Base-by-base conservation (phyloP, 768 basidiomycete species). In the Clavulina sp. region DNA sequence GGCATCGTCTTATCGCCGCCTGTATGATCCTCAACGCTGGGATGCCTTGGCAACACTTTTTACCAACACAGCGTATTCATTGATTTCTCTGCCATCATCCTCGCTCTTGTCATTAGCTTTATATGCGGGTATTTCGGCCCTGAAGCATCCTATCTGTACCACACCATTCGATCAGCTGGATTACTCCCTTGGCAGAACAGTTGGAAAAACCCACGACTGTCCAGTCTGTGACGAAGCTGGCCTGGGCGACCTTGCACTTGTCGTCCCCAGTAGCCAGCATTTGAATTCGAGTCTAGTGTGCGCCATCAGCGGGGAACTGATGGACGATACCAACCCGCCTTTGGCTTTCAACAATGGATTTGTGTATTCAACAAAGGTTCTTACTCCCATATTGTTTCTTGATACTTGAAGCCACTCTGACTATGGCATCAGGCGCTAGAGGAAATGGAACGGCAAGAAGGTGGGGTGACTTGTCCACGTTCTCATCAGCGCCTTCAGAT, bases 221-320 rank as follows among this genome's bases (percentile, higher is more conserved):
- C 95, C 95, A 1, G 81, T 87, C 3, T 99, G 95, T 65, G 84
- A 87, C 51, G 67, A 68, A 18, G 71, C 76, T 36, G 77, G 79
- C 23, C 69, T 92, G 5, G 80, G 81, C 21, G 70, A 74, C 54
- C 75, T 99, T 5, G 87, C 84, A 9, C 70, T 73, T 52, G 85
- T 89, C 57, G 88, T 96, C 0, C 92, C 95, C 1, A 80, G 76
- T 61, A 86, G 84, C 58, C 92, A 97, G 66, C 91, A 97, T 62
- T 79, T 82, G 36, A 96, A 93, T 61, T 93, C 89, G 21, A 93
- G 87, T 0, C 86, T 99, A 51, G 92, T 97, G 16, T 97, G 95
- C 62, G 68, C 78, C 49, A 73, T 96, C 60, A 88, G 76, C 56
- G 91, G 93, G 24, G 80, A 81, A 63, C 91, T 97, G 52, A 93